These are phyloP conservation scores for Flammula alnicola DNA, from an alignment of 1,284 basidiomycete species.

Conservation along the genomic window DNA sequence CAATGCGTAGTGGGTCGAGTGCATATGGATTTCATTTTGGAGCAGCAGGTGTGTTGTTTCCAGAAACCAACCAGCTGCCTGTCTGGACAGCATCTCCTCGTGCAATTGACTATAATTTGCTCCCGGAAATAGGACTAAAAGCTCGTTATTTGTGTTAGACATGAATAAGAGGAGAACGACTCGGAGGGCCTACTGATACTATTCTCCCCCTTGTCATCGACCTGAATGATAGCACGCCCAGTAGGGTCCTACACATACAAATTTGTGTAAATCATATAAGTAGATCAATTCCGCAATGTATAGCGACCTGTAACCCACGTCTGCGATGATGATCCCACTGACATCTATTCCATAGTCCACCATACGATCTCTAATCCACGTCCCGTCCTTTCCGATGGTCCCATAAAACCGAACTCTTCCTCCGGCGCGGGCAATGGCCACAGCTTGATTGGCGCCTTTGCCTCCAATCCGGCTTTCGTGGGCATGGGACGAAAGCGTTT, in stretches of 20 bases:
- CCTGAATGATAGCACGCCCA: slow-evolving; percentile 61
- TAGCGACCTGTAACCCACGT: slow-evolving; percentile 35
- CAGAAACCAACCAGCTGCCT: slow-evolving; percentile 32
- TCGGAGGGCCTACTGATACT: slow-evolving; percentile 60
- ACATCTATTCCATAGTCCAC: slow-evolving; percentile 44
- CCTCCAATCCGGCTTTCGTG: slow-evolving; percentile 56
- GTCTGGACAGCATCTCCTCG: slow-evolving; percentile 28
- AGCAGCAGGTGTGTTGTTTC: slow-evolving; percentile 51
- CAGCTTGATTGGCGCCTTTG: slow-evolving; percentile 65
- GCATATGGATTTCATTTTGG: slow-evolving; percentile 60
- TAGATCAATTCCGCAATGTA: background rate
- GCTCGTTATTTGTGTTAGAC: background rate
- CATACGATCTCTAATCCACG: slow-evolving; percentile 48
- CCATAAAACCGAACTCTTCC: slow-evolving; percentile 48
- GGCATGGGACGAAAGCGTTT: slow-evolving; percentile 56
- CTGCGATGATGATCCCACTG: slow-evolving; percentile 38
- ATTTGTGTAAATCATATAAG: background rate
- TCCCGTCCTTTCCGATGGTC: slow-evolving; percentile 52
- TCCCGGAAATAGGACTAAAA: slow-evolving; percentile 56
- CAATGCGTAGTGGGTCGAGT: slow-evolving; percentile 43
- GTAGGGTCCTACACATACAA: slow-evolving; percentile 46
- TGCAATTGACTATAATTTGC: slow-evolving; percentile 51
- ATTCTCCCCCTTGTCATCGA: slow-evolving; percentile 59
- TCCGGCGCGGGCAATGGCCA: slow-evolving; percentile 55
- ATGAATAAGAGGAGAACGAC: background rate